phyloP scores from a whole-genome alignment of 768 basidiomycete genomes.

The Daedalea quercina region DNA sequence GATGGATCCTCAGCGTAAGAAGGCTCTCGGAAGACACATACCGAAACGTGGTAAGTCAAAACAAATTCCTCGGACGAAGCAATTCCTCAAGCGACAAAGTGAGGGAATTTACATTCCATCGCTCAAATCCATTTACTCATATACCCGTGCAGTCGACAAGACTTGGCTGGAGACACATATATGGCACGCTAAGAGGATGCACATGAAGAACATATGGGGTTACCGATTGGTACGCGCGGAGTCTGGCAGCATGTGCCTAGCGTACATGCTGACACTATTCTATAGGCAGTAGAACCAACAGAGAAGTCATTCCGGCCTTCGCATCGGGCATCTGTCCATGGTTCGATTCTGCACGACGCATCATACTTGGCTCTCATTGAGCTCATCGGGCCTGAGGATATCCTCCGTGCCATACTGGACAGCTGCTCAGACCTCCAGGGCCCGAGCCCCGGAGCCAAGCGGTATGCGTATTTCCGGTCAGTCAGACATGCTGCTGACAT shows the following conservation, averaged over 20 bases:
- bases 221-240: conserved; percentile 64
- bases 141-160: conserved; percentile 56
- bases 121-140: neutral
- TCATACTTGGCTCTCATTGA: conserved; percentile 80
- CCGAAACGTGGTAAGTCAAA: conserved; percentile 62
- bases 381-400: conserved; percentile 53
- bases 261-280: neutral
- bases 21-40: conserved; percentile 36
- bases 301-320: conserved; percentile 91
- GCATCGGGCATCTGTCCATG: conserved; percentile 80
- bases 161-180: conserved; percentile 94
- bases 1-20: conserved; percentile 47
- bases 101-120: conserved; percentile 5
- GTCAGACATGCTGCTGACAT: conserved; percentile 3
- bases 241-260: neutral
- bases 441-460: conserved; percentile 48
- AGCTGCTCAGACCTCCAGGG: conserved; percentile 60
- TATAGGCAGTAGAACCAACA: conserved; percentile 78
- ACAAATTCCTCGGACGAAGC: conserved; percentile 48
- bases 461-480: conserved; percentile 31
- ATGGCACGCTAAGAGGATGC: conserved; percentile 97
- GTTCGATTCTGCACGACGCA: conserved; percentile 84
- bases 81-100: conserved; percentile 74
- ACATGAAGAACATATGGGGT: conserved; percentile 91
- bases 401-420: conserved; percentile 47